Base-by-base conservation (phyloP, 179 eudicot species). In the Carnegiea gigantea region DNA sequence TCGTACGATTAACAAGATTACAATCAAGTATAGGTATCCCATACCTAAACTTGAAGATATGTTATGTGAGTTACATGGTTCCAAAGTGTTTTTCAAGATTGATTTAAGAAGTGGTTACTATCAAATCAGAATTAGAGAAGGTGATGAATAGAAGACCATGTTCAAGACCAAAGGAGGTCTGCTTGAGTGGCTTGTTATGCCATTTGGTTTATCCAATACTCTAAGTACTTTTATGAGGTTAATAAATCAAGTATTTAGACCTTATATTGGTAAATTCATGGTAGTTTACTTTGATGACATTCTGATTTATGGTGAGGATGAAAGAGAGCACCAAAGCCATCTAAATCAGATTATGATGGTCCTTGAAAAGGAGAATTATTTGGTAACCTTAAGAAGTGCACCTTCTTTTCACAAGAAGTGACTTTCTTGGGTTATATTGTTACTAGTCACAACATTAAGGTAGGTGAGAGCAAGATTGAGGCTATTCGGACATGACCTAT, bases 1-100 rank as follows among this genome's bases (percentile, higher is more conserved):
- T 18, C 13, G 70, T 14, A 67, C 70, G 0, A 79, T 79, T 12
- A 79, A 79, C 65, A 79, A 79, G 15, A 70, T 79, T 7, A 79
- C 65, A 0, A 9, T 79, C 15, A 28, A 51, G 5, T 54, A 79
- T 21, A 53, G 53, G 17, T 70, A 49, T 38, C 75, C 67, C 12
- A 79, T 79, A 12, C 75, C 68, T 0, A 36, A 67, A 1, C 33
- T 79, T 21, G 65, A 79, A 33, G 67, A 79, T 9, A 79, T 70
- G 77, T 21, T 73, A 23, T 72, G 73, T 30, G 28, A 33, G 24
- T 8, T 80, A 8, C 64, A 33, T 14, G 75, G 79, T 0, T 48
- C 75, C 0, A 74, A 8, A 2, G 1, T 23, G 4, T 81, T 81
- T 21, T 62, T 30, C 0, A 81, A 81, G 46, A 75, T 81, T 10